Evolutionary conservation across 2,329 filamentous ascomycete species (phyloP), one percentile per base, ranked within the genome.

Genomic region (Cylindrodendrum hubeiense): DNA sequence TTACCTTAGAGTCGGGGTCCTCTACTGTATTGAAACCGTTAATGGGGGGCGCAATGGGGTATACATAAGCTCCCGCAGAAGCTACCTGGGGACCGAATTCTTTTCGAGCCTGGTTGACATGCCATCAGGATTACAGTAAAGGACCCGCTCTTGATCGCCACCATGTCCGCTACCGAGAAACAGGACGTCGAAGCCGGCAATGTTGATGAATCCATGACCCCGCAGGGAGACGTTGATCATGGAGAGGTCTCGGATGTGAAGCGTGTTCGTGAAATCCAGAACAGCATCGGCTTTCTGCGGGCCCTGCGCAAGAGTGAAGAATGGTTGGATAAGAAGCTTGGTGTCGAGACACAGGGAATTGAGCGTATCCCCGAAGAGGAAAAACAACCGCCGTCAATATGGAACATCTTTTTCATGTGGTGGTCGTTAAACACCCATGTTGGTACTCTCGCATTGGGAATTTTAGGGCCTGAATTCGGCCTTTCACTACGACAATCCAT

Each of bases 381-480:
- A 17, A 63, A 63, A 41, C 52, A 57, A 26, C 60, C 60, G 19
- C 60, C 60, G 17, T 56, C 52, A 9, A 63, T 43, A 21, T 63
- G 52, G 52, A 63, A 63, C 26, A 44, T 63, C 34, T 63, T 63
- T 46, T 43, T 63, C 9, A 56, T 63, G 52, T 63, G 60, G 60
- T 63, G 44, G 34, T 57, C 52, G 4, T 44, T 63, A 21, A 63
- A 63, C 7, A 24, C 46, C 17, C 60, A 63, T 12, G 60, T 63
- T 21, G 60, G 60, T 26, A 28, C 30, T 12, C 17, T 63, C 21
- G 34, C 60, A 2, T 19, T 63, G 44, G 60, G 60, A 28, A n/a
- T 63, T 9, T 33, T 63, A 26, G 52, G 60, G 15, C 60, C 58
- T 19, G 58, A 61, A 26, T 63, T 63, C n/a, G 52, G 60, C 9